Percentiles rank a stretch among this genome's conserved stretches.
Evolutionary conservation across 208 protist species (phyloP).

Genomic region (Crithidia bombi): DNA sequence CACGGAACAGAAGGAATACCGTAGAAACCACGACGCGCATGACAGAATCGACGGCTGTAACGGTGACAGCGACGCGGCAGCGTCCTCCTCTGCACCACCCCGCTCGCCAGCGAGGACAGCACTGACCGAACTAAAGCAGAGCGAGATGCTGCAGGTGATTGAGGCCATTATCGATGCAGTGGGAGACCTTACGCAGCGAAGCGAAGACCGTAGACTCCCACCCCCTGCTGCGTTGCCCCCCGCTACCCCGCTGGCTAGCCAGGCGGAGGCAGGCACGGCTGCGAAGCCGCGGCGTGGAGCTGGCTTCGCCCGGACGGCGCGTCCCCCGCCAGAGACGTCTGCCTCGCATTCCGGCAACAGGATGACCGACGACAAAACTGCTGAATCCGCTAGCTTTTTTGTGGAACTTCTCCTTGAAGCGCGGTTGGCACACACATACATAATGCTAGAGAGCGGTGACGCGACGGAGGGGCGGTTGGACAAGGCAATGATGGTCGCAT

Average conservation of each 20-base stretch:
- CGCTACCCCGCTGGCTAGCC: too few species aligned
- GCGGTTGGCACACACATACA: neutral
- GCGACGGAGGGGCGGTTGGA: neutral
- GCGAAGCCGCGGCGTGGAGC: neutral
- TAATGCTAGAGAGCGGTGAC: neutral
- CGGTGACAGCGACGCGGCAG: neutral
- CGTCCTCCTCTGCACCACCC: neutral
- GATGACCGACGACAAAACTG: too few species aligned
- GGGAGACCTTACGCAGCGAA: too few species aligned
- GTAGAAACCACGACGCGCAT: neutral
- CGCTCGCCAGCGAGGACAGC: neutral
- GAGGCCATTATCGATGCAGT: neutral
- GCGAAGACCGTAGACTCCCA: too few species aligned
- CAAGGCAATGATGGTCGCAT: neutral
- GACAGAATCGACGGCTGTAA: neutral
- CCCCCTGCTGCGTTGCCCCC: too few species aligned
- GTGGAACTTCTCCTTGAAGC: neutral
- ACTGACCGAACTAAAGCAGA: neutral
- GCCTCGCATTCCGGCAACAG: too few species aligned
- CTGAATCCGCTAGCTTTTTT: neutral
- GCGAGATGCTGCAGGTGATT: neutral
- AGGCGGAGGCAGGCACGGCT: neutral
- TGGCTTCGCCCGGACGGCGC: slow-evolving; percentile 1
- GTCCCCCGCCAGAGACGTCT: too few species aligned
- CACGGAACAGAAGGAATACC: neutral